Evolutionary conservation across 2,329 filamentous ascomycete species (phyloP).

Genomic region (Fusarium nelsonii): DNA sequence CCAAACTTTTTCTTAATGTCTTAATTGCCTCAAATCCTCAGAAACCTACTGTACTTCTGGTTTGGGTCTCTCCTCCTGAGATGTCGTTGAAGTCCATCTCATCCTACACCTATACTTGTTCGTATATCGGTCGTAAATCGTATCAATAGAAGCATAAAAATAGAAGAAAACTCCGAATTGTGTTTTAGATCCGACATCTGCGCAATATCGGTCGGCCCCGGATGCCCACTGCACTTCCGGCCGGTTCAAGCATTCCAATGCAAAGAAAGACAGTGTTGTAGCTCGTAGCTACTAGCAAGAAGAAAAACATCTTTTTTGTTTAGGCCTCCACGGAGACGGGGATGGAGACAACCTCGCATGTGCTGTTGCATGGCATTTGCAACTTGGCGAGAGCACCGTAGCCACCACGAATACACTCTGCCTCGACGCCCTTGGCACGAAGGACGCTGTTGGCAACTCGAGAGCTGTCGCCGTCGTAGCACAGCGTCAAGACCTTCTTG

Average conservation of each 20-base stretch:
- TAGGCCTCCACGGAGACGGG: slow-evolving; percentile 46
- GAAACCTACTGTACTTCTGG: slow-evolving; percentile 48
- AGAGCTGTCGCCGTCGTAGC: slow-evolving; percentile 66
- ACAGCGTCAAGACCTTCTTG: slow-evolving; percentile 61
- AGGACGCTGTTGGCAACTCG: slow-evolving; percentile 67
- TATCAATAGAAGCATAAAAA: slow-evolving; percentile 8
- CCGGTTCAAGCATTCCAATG: not conserved
- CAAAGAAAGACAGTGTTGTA: not conserved
- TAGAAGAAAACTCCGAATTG: slow-evolving; percentile 5
- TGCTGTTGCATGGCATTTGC: slow-evolving; percentile 46
- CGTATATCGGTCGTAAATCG: slow-evolving; percentile 21
- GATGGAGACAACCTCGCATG: slow-evolving; percentile 41
- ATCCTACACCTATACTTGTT: slow-evolving; percentile 20
- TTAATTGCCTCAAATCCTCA: slow-evolving; percentile 18
- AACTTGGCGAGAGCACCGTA: slow-evolving; percentile 45
- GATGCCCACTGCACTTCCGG: slow-evolving; percentile 48
- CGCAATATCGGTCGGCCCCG: not conserved
- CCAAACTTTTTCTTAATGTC: slow-evolving; percentile 18
- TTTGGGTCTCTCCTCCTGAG: slow-evolving; percentile 2
- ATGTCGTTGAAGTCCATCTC: slow-evolving; percentile 39
- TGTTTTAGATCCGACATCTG: not conserved
- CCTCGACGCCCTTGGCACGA: slow-evolving; percentile 62
- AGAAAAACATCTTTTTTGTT: not conserved
- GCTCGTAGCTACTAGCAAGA: not conserved
- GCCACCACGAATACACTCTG: slow-evolving; percentile 62